phyloP scores from a whole-genome alignment of 2,329 filamentous ascomycete genomes.

The Diplodia intermedia region DNA sequence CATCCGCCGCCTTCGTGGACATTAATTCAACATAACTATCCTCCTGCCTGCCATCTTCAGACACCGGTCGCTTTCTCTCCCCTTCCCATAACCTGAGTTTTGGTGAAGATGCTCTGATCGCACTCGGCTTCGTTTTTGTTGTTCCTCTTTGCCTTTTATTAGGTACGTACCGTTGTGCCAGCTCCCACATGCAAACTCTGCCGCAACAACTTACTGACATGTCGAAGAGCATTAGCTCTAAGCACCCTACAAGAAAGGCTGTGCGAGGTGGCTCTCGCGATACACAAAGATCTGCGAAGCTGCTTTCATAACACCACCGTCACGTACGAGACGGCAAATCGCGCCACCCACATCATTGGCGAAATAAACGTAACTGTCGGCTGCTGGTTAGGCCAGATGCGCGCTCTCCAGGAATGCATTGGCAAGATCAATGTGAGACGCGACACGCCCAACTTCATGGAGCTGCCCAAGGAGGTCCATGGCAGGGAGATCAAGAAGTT shows the following conservation, averaged over 20 bases:
- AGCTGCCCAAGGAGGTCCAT: constrained; percentile 2
- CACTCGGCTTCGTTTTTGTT: too few species aligned
- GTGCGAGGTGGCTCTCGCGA: neutral
- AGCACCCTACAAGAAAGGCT: neutral
- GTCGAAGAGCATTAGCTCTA: too few species aligned
- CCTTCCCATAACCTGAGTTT: too few species aligned
- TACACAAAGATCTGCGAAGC: neutral
- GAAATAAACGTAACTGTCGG: neutral
- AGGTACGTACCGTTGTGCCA: too few species aligned
- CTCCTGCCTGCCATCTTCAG: too few species aligned
- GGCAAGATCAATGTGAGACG: neutral
- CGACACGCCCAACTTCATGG: constrained; percentile 7
- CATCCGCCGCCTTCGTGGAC: too few species aligned
- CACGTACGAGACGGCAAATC: neutral
- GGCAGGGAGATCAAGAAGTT: constrained; percentile 5
- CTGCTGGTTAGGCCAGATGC: neutral
- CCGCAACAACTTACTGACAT: too few species aligned
- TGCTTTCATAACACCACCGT: neutral
- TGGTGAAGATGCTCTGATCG: too few species aligned
- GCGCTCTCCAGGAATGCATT: neutral
- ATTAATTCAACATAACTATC: too few species aligned
- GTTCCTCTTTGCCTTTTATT: too few species aligned
- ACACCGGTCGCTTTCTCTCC: too few species aligned
- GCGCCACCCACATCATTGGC: neutral
- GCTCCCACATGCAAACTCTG: too few species aligned